Evolutionary conservation across 169 alveolate species (phyloP).

Genomic region (Plasmodium gonderi): DNA sequence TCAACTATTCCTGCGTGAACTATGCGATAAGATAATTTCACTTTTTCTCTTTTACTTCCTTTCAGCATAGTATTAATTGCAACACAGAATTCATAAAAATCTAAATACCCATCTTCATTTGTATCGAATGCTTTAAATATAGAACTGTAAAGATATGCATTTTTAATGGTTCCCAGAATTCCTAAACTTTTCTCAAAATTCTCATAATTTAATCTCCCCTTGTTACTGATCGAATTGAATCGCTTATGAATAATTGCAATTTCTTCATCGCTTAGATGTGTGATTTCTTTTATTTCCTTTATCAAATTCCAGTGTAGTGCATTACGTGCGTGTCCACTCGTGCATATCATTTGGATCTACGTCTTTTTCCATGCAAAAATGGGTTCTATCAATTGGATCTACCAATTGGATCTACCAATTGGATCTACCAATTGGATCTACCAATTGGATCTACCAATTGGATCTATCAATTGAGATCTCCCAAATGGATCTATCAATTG

Average conservation of each 20-base stretch:
- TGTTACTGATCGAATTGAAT: slow-evolving; percentile 8
- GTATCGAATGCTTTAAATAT: slow-evolving; percentile 87
- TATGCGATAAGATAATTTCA: slow-evolving; percentile 82
- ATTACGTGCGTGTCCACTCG: slow-evolving; percentile 16
- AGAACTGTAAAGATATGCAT: slow-evolving; percentile 47
- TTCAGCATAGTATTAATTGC: slow-evolving; percentile 85
- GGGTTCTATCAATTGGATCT: too few relatives aligned
- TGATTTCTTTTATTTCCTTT: slow-evolving; percentile 41
- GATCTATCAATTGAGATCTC: too few relatives aligned
- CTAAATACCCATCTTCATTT: slow-evolving; percentile 82
- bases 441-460: too few relatives aligned
- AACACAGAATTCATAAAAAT: slow-evolving; percentile 84
- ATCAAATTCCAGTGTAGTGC: slow-evolving; percentile 15
- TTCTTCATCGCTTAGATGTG: slow-evolving; percentile 36
- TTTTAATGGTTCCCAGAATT: slow-evolving; percentile 64
- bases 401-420: too few relatives aligned
- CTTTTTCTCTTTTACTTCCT: slow-evolving; percentile 81
- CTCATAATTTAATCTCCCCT: slow-evolving; percentile 19
- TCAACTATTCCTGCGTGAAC: slow-evolving; percentile 41
- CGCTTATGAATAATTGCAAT: slow-evolving; percentile 24
- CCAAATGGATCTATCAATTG: too few relatives aligned
- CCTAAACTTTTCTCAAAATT: slow-evolving; percentile 73
- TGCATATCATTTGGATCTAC: slow-evolving; percentile 14
- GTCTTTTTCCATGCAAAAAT: not conserved
- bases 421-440: too few relatives aligned